Percentiles rank a stretch among this genome's conserved stretches.
phyloP scores from a whole-genome alignment of 176 grass and related monocot genomes.

The Poa pratensis region DNA sequence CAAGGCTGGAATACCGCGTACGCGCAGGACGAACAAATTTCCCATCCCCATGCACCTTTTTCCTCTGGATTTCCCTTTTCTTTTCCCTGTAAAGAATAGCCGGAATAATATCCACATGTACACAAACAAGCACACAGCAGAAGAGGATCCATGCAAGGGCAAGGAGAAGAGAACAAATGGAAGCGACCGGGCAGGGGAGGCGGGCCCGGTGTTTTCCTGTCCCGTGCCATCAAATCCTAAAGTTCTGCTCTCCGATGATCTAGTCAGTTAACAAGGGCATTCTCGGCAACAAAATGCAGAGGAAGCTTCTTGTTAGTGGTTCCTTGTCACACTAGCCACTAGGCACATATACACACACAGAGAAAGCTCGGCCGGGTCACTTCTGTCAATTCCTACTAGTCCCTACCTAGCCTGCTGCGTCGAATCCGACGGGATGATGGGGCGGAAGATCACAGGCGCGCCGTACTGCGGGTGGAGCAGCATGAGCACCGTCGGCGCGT shows the following conservation, averaged over 20 bases:
- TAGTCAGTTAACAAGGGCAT: constrained; percentile 49
- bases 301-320: constrained; percentile 19
- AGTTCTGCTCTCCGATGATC: constrained; percentile 37
- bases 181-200: constrained; percentile 38
- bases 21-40: background rate
- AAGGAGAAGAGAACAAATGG: constrained; percentile 55
- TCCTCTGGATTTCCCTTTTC: background rate
- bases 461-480: constrained; percentile 87
- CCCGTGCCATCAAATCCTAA: constrained; percentile 46
- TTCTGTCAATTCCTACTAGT: constrained; percentile 7
- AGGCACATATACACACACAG: background rate
- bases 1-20: constrained; percentile 24
- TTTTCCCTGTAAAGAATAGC: constrained; percentile 8
- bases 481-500: constrained; percentile 88
- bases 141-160: constrained; percentile 43
- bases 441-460: constrained; percentile 75
- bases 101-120: constrained; percentile 28
- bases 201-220: constrained; percentile 6
- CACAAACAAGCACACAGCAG: constrained; percentile 15
- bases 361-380: background rate
- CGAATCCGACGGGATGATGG: constrained; percentile 13
- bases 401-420: background rate
- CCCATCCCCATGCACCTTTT: constrained; percentile 24
- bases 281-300: constrained; percentile 44
- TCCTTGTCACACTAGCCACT: background rate